Percentiles rank a stretch among this genome's conserved stretches.
These are phyloP conservation scores for Phascolomyces articulosus DNA, from an alignment of 371 early-diverging fungal genomes.

Conservation along the genomic window DNA sequence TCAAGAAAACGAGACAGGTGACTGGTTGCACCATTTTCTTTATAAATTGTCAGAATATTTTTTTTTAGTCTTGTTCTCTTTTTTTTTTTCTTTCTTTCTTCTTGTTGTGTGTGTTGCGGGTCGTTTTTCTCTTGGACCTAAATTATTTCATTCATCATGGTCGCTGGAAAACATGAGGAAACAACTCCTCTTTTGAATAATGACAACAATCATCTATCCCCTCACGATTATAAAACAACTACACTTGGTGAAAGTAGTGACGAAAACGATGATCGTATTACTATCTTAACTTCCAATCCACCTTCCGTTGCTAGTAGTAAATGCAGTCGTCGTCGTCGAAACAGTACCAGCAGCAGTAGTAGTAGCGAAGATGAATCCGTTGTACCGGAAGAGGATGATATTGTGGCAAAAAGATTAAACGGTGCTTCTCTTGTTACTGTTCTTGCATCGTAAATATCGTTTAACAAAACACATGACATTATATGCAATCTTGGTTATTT, in stretches of 20 bases:
- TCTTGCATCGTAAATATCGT: conserved; percentile 3
- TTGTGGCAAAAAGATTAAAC: conserved; percentile 37
- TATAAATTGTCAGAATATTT: background rate
- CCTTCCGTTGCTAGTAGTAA: conserved; percentile 19
- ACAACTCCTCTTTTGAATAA: conserved; percentile 31
- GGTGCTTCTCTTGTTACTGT: conserved; percentile 40
- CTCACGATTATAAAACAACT: conserved; percentile 3
- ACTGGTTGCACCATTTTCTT: no score
- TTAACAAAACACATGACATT: background rate
- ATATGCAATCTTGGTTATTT: background rate
- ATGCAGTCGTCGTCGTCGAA: background rate
- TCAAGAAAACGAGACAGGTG: background rate
- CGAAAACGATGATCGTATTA: conserved; percentile 27
- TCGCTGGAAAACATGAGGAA: conserved; percentile 20
- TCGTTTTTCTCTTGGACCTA: background rate
- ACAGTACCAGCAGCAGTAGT: conserved; percentile 5
- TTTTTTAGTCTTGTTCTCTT: no score
- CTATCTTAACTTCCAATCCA: conserved; percentile 31
- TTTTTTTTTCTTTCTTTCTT: conserved; percentile 10
- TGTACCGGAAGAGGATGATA: conserved; percentile 22
- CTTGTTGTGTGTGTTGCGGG: background rate
- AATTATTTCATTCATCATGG: background rate
- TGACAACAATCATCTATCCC: background rate
- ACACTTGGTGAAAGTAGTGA: background rate
- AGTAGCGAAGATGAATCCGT: background rate